Evolutionary conservation across 768 basidiomycete genomes (phyloP), one percentile per base, ranked within the genome.

Genomic region (Suillus plorans): DNA sequence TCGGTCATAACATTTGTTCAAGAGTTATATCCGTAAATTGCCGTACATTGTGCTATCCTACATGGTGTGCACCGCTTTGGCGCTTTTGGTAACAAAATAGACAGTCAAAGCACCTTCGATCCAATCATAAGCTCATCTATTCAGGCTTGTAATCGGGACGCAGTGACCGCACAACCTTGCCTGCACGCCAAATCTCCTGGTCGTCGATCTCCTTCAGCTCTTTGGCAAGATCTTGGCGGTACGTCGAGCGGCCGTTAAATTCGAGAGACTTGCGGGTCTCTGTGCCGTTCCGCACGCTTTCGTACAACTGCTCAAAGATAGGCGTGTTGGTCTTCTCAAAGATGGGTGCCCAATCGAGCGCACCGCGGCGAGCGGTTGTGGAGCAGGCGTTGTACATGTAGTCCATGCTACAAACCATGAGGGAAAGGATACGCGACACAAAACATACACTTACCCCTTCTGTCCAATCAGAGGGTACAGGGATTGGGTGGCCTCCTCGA

Each of bases 311-410:
- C 81, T 98, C 94, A 76, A 99, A 99, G 74, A 99, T 82, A 66
- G 97, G 97, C 47, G 90, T 70, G 82, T 98, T 99, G 68, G 96
- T 89, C 80, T 92, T 89, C 80, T 97, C 95, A 76, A 96, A 95
- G 79, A 97, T 81, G 67, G 95, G 96, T 14, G 97, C 96, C 97
- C 97, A 99, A 85, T 99, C 97, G 68, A 97, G 92, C 50, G 97
- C 97, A 73, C 97, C 97, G 68, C 97, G 97, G 71, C 97, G 95
- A 60, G 97, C 97, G 58, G 97, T 99, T 70, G 97, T 99, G 39
- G 97, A 99, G 84, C 97, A 99, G 55, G 97, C 97, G 75, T 91
- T 91, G 87, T 90, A 98, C 96, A 99, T 98, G 87, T 97, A 97
- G 81, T 98, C 96, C 96, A 96, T 91, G 63, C 95, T 95, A 76